Evolutionary conservation across 2,329 filamentous ascomycete genomes (phyloP), one percentile per base, ranked within the genome.

Genomic region (Talaromyces sp.): DNA sequence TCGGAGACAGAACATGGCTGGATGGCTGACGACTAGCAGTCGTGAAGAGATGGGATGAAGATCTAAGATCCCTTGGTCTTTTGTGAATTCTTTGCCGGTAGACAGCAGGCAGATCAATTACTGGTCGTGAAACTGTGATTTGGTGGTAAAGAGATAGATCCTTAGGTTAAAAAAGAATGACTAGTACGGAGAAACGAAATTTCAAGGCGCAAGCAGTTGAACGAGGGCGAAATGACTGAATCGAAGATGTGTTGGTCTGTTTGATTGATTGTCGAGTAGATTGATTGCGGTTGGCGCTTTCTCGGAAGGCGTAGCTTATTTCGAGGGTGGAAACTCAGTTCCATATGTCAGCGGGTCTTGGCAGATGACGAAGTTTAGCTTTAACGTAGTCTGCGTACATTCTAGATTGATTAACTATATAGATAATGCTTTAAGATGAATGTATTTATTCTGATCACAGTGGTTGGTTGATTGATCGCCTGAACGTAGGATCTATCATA

Each of bases 1-100:
- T 70, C 87, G 83, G 67, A 90, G 80, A 77, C 87, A 90, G 75
- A 90, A 89, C 87, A 90, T 89, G 68, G 59, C 56, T 74, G 70
- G 22, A 15, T 50, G 33, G 5, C 31, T 39, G 58, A 19, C 52
- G 39, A 49, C n/a, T 3, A 31, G 11, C 37, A 3, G 33, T 37
- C 11, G 31, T 15, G 27, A 33, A 31, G 19, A 37, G n/a, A 19
- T 22, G n/a, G n/a, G n/a, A 56, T 56, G 52, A 56, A 37, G 25
- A 6, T 50, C 47, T 50, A n/a, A n/a, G n/a, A n/a, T n/a, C 47
- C 25, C 19, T 8, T n/a, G 15, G 3, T 52, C 49, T 52, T 27
- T 15, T 56, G 33, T 37, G 33, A 25, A 22, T 22, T 25, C 33
- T 56, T 13, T 5, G 33, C 33, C 10, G 25, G n/a, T 33, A 10